Percentiles rank a stretch among this genome's conserved stretches.
Conservation (phyloP, 768 basidiomycete species). For the Phanerochaete carnosa region DNA sequence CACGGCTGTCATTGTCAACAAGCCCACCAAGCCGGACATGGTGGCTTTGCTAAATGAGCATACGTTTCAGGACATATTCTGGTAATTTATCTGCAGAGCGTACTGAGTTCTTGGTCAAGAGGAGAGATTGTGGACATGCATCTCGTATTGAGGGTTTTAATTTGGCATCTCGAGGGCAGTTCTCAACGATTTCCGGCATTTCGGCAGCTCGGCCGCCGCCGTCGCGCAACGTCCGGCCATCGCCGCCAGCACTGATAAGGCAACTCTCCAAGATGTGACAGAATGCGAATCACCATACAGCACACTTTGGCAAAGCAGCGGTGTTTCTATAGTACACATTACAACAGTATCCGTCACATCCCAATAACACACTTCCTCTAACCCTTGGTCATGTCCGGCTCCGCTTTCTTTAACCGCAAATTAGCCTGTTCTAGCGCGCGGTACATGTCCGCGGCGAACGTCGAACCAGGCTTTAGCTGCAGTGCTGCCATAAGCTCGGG, state of each 20-base stretch:
- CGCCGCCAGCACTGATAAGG: too few relatives aligned
- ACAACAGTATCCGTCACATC: not conserved
- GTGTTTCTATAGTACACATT: not conserved
- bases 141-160: not conserved
- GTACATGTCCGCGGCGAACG: slow-evolving; percentile 45
- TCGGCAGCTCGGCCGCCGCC: too few relatives aligned
- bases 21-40: slow-evolving; percentile 34
- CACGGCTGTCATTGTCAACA: slow-evolving; percentile 56
- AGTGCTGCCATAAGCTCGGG: slow-evolving; percentile 47
- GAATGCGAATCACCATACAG: too few relatives aligned
- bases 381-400: not conserved
- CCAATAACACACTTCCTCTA: not conserved
- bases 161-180: not conserved
- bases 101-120: not conserved
- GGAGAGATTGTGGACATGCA: not conserved
- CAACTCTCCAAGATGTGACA: too few relatives aligned
- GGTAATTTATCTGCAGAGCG: not conserved
- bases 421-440: slow-evolving; percentile 63
- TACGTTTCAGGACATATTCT: not conserved
- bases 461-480: slow-evolving; percentile 39
- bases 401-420: slow-evolving; percentile 24
- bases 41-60: not conserved
- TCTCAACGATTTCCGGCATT: not conserved
- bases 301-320: too few relatives aligned
- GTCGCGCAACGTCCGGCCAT: too few relatives aligned